Percentiles rank a stretch among this genome's conserved stretches.
These are phyloP conservation scores for Acidiella bohemica DNA, from an alignment of 495 filamentous ascomycete species.

Conservation along the genomic window DNA sequence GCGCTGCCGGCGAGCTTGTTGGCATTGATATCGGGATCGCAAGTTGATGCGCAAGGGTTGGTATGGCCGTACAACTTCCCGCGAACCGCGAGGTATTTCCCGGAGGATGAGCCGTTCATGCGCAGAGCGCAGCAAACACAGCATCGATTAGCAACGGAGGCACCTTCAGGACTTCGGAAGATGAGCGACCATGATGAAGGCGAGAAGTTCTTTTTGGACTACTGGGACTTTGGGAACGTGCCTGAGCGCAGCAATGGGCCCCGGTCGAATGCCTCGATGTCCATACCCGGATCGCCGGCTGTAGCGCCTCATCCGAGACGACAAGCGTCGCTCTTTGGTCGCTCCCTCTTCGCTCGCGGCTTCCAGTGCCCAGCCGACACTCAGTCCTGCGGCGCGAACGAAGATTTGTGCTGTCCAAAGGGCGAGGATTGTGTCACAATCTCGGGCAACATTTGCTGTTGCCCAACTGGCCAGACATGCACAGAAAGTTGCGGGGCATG, in stretches of 20 bases:
- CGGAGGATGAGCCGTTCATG: conserved; percentile 27
- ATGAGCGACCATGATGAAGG: conserved; percentile 66
- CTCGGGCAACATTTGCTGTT: conserved; percentile 71
- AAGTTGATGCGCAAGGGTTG: conserved; percentile 3
- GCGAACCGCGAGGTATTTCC: conserved; percentile 34
- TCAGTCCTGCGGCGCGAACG: conserved; percentile 51
- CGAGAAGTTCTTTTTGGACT: conserved; percentile 68
- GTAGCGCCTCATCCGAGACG: conserved; percentile 32
- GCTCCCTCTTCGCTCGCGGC: conserved; percentile 31
- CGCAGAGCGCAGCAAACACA: conserved; percentile 26
- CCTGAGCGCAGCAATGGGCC: conserved; percentile 13
- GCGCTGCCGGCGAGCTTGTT: conserved; percentile 2
- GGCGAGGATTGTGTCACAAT: conserved; percentile 62
- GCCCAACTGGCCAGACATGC: conserved; percentile 58
- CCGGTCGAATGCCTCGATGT: not conserved
- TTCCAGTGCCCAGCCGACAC: conserved; percentile 70
- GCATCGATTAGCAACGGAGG: conserved; percentile 24
- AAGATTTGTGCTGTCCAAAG: conserved; percentile 65
- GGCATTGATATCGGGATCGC: not conserved
- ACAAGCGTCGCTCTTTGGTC: conserved; percentile 13
- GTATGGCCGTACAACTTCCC: conserved; percentile 33
- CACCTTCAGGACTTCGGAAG: conserved; percentile 45
- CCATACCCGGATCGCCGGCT: conserved; percentile 10
- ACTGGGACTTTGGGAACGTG: conserved; percentile 34
- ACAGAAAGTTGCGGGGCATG: conserved; percentile 51